Evolutionary conservation across 345 rosid genomes (phyloP).

Genomic region (Populus davidiana): DNA sequence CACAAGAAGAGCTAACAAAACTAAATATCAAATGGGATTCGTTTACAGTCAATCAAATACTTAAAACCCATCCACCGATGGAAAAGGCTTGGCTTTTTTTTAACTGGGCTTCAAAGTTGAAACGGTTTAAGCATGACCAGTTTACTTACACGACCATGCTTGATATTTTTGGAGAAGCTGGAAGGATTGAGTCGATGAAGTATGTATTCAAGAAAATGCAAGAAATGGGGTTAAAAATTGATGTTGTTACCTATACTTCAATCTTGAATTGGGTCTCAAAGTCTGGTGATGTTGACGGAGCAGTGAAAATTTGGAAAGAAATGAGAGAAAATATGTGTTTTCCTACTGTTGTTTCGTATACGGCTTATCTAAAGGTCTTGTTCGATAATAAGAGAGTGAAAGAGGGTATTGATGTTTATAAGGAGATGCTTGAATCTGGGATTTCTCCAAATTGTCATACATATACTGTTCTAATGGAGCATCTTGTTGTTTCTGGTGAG

Average conservation of each 20-base stretch:
- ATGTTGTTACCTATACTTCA: slow-evolving; percentile 73
- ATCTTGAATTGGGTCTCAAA: slow-evolving; percentile 75
- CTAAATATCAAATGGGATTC: slow-evolving; percentile 73
- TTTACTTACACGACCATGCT: slow-evolving; percentile 93
- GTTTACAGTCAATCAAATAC: slow-evolving; percentile 62
- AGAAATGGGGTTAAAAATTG: slow-evolving; percentile 54
- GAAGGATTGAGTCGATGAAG: slow-evolving; percentile 64
- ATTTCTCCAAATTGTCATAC: slow-evolving; percentile 71
- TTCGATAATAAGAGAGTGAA: slow-evolving; percentile 52
- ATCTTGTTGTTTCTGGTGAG: slow-evolving; percentile 59
- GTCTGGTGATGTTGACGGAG: slow-evolving; percentile 62
- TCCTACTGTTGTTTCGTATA: slow-evolving; percentile 73
- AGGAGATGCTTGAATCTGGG: slow-evolving; percentile 62
- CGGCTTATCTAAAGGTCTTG: slow-evolving; percentile 78
- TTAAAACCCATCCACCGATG: slow-evolving; percentile 92
- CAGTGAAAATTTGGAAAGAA: slow-evolving; percentile 62
- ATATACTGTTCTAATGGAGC: slow-evolving; percentile 79
- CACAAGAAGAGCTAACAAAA: slow-evolving; percentile 45
- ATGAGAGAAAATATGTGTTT: slow-evolving; percentile 51
- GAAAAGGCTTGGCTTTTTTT: slow-evolving; percentile 89
- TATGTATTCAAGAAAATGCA: slow-evolving; percentile 59
- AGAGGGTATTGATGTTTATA: slow-evolving; percentile 63
- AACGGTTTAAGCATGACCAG: slow-evolving; percentile 74
- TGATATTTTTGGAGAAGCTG: slow-evolving; percentile 88
- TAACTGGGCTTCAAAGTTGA: slow-evolving; percentile 58